A percentile compares a stretch with the other conserved stretches of the same genome.
Conservation (phyloP, 441 rosid species). For the Populus hybrid region DNA sequence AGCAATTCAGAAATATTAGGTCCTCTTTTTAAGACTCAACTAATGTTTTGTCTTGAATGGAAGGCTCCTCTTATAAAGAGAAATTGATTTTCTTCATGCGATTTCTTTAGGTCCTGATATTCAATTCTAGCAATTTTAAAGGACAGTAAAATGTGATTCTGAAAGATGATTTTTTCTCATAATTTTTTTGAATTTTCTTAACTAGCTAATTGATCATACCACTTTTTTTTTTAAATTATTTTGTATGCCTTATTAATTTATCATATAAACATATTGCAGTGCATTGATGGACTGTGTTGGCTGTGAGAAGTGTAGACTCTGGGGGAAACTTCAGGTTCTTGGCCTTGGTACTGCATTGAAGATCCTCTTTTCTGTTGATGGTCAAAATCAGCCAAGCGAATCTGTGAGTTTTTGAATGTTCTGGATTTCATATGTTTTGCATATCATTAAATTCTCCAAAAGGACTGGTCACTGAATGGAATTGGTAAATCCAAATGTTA, state of each 20-base stretch:
- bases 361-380: slow-evolving; percentile 53
- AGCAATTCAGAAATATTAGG: slow-evolving; percentile 90
- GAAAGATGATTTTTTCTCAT: not conserved
- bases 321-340: slow-evolving; percentile 92
- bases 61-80: not conserved
- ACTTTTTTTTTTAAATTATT: not conserved
- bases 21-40: slow-evolving; percentile 16
- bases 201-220: not conserved
- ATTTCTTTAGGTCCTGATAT: not conserved
- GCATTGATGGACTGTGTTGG: too few relatives aligned
- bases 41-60: not conserved
- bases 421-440: slow-evolving; percentile 5
- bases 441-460: not conserved
- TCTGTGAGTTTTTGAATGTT: slow-evolving; percentile 40
- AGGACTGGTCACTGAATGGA: not conserved
- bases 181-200: not conserved
- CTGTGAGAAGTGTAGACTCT: slow-evolving; percentile 86
- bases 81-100: not conserved
- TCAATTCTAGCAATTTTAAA: too few relatives aligned
- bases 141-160: not conserved
- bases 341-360: slow-evolving; percentile 82
- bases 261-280: slow-evolving; percentile 29
- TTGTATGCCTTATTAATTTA: not conserved
- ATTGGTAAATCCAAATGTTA: not conserved
- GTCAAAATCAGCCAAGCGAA: slow-evolving; percentile 19